These are phyloP conservation scores for Spirogloea muscicola DNA, from an alignment of 139 green algal genomes.

Conservation along the genomic window DNA sequence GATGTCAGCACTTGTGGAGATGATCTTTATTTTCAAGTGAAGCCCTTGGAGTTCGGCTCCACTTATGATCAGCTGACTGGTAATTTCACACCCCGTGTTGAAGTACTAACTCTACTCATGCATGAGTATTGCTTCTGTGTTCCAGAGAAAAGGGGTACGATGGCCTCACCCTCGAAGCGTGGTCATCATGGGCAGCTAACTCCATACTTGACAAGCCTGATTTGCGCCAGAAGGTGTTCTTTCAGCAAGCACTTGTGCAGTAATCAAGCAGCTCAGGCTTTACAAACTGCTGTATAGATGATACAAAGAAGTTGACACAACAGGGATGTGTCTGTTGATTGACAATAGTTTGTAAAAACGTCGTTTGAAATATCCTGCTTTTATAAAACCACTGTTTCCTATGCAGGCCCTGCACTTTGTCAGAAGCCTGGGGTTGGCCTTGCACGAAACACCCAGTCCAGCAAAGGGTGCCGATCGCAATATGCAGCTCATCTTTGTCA, in stretches of 20 bases:
- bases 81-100: no score
- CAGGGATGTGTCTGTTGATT: background rate
- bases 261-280: no score
- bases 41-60: background rate
- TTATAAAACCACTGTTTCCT: background rate
- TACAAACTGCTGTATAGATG: no score
- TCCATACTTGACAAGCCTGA: constrained; percentile 1
- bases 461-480: background rate
- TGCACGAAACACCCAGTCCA: background rate
- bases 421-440: background rate
- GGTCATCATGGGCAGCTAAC: constrained; percentile 24
- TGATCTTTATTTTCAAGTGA: background rate
- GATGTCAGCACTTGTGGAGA: background rate
- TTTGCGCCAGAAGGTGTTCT: constrained; percentile 1
- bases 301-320: no score
- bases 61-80: background rate
- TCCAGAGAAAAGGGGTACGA: constrained; percentile 23
- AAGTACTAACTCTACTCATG: background rate
- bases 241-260: no score
- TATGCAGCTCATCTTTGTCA: constrained; percentile 39
- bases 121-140: background rate
- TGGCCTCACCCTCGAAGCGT: constrained; percentile 44
- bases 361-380: background rate
- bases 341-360: background rate
- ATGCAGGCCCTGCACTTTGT: constrained; percentile 29